Percentiles rank a stretch among this genome's conserved stretches.
Conservation (phyloP, 257 asterid genomes). For the Ehretia macrophylla region DNA sequence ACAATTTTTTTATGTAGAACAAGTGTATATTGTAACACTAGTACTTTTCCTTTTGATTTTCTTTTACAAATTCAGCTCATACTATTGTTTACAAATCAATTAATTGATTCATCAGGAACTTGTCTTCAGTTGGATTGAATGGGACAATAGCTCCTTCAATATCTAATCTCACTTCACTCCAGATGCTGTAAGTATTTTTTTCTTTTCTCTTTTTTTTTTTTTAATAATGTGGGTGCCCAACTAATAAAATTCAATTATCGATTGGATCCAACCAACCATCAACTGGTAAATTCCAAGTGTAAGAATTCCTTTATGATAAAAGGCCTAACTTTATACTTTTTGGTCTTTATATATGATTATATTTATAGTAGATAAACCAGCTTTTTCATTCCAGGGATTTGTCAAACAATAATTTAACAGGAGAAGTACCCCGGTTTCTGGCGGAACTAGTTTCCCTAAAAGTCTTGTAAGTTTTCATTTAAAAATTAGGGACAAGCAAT, state of each 20-base stretch:
- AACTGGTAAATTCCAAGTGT: too few species aligned
- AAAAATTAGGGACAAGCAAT: neutral
- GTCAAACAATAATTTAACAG: conserved; percentile 20
- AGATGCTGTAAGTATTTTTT: neutral
- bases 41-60: too few species aligned
- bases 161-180: conserved; percentile 6
- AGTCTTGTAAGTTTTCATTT: conserved; percentile 11
- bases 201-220: too few species aligned
- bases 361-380: conserved; percentile 2
- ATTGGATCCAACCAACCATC: too few species aligned
- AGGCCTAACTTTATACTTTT: neutral
- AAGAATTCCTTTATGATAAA: neutral
- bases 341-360: neutral
- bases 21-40: too few species aligned
- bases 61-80: too few species aligned
- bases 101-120: conserved; percentile 1
- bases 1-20: too few species aligned
- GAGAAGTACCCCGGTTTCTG: conserved; percentile 18
- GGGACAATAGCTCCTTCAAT: conserved; percentile 18
- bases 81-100: neutral
- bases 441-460: conserved; percentile 13
- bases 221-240: too few species aligned
- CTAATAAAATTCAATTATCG: too few species aligned
- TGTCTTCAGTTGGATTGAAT: neutral
- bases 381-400: conserved; percentile 9